These are phyloP conservation scores for Neofusicoccum sp. DNA, from an alignment of 2,329 filamentous ascomycete species.

Conservation along the genomic window DNA sequence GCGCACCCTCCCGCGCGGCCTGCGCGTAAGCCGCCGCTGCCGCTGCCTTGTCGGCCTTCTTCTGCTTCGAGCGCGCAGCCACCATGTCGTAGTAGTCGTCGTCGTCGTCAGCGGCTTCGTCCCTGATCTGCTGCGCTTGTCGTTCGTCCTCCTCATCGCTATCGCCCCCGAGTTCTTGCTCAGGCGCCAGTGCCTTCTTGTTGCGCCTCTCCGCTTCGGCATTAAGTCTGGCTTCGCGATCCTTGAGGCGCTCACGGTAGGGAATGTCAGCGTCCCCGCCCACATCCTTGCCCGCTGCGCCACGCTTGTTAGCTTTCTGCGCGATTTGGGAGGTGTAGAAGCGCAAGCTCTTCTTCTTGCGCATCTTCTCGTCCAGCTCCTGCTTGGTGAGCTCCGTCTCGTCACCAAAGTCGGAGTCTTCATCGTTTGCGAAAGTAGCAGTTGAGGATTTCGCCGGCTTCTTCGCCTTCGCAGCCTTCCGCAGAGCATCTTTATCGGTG, in stretches of 20 bases:
- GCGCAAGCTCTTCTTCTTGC: conserved; percentile 84
- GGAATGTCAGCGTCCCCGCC: conserved; percentile 83
- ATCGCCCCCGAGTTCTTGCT: conserved; percentile 68
- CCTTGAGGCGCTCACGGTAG: conserved; percentile 81
- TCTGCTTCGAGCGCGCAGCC: conserved; percentile 60
- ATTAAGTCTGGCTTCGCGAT: conserved; percentile 81
- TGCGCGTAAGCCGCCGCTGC: conserved; percentile 56
- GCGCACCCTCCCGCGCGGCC: conserved; percentile 56
- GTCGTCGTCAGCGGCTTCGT: conserved; percentile 48
- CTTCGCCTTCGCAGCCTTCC: conserved; percentile 50
- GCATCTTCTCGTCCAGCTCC: conserved; percentile 81
- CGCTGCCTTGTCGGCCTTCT: conserved; percentile 75
- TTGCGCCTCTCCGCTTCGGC: conserved; percentile 85
- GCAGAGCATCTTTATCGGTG: conserved; percentile 47
- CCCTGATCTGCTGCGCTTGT: conserved; percentile 51
- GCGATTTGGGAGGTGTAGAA: conserved; percentile 99
- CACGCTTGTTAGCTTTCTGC: conserved; percentile 87
- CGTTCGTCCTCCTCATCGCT: conserved; percentile 64
- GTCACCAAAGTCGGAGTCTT: conserved; percentile 90
- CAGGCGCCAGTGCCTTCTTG: conserved; percentile 56
- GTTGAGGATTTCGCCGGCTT: conserved; percentile 24
- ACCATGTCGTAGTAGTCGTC: conserved; percentile 91
- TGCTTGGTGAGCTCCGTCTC: conserved; percentile 74
- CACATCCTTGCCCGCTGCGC: conserved; percentile 67
- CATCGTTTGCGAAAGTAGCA: conserved; percentile 43